Evolutionary conservation across 2,329 filamentous ascomycete genomes (phyloP).

Genomic region (Pestalotiopsis sp.): DNA sequence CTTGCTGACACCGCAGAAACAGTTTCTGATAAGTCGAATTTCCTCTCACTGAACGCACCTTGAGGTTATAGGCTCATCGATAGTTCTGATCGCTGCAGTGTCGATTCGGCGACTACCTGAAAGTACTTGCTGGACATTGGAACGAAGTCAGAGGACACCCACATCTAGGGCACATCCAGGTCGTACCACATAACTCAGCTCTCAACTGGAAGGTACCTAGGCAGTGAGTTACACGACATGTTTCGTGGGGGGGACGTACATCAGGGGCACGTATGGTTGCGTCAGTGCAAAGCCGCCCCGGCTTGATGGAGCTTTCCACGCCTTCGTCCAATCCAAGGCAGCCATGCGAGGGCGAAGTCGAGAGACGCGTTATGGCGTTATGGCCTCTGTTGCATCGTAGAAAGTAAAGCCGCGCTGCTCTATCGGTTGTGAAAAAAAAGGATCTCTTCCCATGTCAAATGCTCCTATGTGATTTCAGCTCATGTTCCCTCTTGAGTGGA

Average conservation of each 20-base stretch:
- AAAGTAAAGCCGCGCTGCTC: background rate
- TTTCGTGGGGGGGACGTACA: background rate
- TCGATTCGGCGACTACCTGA: background rate
- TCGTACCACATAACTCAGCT: constrained; percentile 7
- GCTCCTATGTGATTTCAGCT: background rate
- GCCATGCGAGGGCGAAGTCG: background rate
- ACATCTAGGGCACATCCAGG: background rate
- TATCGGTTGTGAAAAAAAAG: background rate
- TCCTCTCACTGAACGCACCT: background rate
- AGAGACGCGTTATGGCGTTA: background rate
- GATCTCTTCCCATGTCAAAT: background rate
- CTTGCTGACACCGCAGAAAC: background rate
- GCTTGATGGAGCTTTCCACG: background rate
- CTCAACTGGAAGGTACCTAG: background rate
- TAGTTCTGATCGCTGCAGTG: background rate
- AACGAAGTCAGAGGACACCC: background rate
- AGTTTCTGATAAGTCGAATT: background rate
- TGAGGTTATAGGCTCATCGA: background rate
- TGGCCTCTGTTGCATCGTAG: background rate
- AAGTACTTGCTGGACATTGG: background rate
- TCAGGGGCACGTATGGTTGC: background rate
- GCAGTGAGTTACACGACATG: constrained; percentile 1
- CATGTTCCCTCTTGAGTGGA: background rate
- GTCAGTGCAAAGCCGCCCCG: background rate
- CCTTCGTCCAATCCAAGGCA: background rate